Conservation (phyloP, 176 grass and related monocot species). For the Phoenix dactylifera region DNA sequence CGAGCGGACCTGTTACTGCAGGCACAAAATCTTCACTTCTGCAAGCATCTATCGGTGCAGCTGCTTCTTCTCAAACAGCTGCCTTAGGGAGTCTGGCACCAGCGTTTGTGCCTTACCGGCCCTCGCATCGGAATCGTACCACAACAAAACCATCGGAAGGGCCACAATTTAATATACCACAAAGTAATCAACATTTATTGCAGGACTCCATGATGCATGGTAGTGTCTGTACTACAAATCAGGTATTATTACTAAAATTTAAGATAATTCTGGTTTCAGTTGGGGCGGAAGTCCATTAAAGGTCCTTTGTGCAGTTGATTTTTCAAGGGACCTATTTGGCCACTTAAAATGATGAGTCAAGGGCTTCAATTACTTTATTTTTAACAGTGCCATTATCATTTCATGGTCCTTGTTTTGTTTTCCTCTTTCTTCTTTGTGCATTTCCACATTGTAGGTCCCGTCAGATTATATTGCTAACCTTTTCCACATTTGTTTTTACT, state of each 20-base stretch:
- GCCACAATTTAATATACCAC: slow-evolving; percentile 29
- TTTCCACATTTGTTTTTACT: too few species aligned
- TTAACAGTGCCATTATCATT: too few species aligned
- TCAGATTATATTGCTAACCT: too few species aligned
- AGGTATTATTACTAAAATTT: slow-evolving; percentile 38
- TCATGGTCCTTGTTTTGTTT: too few species aligned
- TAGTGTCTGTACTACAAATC: slow-evolving; percentile 24
- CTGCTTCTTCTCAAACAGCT: slow-evolving; percentile 27
- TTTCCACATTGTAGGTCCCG: too few species aligned
- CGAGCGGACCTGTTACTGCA: slow-evolving; percentile 28
- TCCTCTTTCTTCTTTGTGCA: too few species aligned
- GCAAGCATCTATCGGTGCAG: slow-evolving; percentile 36
- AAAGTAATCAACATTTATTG: slow-evolving; percentile 35
- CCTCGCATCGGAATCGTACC: slow-evolving; percentile 37
- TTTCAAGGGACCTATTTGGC: too few species aligned
- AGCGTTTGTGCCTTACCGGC: slow-evolving; percentile 24
- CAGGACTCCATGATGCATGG: slow-evolving; percentile 19
- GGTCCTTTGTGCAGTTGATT: too few species aligned
- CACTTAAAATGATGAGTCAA: too few species aligned
- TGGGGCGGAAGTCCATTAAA: too few species aligned
- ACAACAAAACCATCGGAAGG: slow-evolving; percentile 36
- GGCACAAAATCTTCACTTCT: not conserved
- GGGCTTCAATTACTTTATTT: too few species aligned
- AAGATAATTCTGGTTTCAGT: too few species aligned
- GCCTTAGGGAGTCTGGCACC: slow-evolving; percentile 14